phyloP scores from a whole-genome alignment of 2,329 filamentous ascomycete species.

The Teratosphaeria nubilosa region DNA sequence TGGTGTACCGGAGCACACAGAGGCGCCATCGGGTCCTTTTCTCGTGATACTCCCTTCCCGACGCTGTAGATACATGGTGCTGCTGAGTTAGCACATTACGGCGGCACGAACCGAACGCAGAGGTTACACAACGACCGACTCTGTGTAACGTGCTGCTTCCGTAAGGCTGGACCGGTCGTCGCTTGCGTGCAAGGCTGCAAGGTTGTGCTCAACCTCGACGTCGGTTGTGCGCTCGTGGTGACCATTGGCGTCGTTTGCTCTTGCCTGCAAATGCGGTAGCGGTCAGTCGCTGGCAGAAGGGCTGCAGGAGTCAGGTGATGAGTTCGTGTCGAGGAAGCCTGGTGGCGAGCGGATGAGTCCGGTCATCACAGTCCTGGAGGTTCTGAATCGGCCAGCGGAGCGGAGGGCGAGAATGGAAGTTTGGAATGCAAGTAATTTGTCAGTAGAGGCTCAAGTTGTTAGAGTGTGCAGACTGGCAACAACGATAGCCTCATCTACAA shows the following conservation, averaged over 20 bases:
- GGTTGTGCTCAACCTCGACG: neutral
- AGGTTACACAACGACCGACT: too few relatives aligned
- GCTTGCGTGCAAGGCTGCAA: neutral
- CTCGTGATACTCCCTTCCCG: too few relatives aligned
- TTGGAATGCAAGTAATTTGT: neutral
- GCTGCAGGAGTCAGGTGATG: too few relatives aligned
- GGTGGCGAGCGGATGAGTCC: too few relatives aligned
- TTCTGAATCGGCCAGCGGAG: neutral
- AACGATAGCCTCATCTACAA: neutral
- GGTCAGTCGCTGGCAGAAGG: neutral
- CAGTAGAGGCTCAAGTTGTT: neutral
- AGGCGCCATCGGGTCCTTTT: too few relatives aligned
- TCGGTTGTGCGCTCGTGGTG: neutral
- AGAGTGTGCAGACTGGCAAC: neutral
- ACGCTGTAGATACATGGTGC: too few relatives aligned
- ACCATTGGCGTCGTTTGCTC: neutral
- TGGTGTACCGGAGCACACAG: neutral
- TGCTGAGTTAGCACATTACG: too few relatives aligned
- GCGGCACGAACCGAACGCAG: too few relatives aligned
- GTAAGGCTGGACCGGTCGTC: too few relatives aligned
- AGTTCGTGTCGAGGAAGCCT: too few relatives aligned
- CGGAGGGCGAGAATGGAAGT: neutral
- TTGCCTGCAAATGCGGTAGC: neutral
- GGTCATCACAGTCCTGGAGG: too few relatives aligned
- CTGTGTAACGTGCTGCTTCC: neutral